Percentiles rank a stretch among this genome's conserved stretches.
Conservation (phyloP, 768 basidiomycete genomes). For the Tricholoma terreum region DNA sequence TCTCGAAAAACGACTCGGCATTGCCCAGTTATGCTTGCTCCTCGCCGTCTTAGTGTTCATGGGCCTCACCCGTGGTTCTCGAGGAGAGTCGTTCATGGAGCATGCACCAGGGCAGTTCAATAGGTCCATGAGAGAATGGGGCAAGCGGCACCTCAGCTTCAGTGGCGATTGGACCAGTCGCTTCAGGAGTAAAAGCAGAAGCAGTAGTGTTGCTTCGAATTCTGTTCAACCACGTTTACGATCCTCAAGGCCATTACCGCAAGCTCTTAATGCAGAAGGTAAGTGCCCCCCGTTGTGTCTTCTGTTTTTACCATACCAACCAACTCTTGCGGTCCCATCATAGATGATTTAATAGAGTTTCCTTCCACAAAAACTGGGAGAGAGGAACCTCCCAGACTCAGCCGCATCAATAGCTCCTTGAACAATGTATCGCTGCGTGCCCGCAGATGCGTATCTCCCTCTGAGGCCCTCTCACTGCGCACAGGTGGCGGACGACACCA, state of each 20-base stretch:
- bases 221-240: conserved; percentile 21
- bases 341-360: conserved; percentile 15
- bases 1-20: conserved; percentile 85
- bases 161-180: conserved; percentile 50
- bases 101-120: conserved; percentile 21
- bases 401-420: conserved; percentile 5
- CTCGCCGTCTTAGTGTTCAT: conserved; percentile 85
- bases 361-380: conserved; percentile 6
- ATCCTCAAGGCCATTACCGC: conserved; percentile 26
- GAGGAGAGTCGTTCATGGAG: conserved; percentile 31
- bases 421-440: conserved; percentile 5
- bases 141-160: conserved; percentile 52
- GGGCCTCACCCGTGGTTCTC: conserved; percentile 76
- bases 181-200: conserved; percentile 27
- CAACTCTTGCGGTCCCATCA: not conserved
- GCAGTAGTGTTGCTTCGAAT: conserved; percentile 8
- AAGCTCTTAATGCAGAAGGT: not conserved
- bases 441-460: conserved; percentile 16
- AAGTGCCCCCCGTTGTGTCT: conserved; percentile 4
- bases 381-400: not conserved
- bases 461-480: conserved; percentile 30
- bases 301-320: not conserved
- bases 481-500: conserved; percentile 9
- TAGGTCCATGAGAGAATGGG: conserved; percentile 49
- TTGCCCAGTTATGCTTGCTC: conserved; percentile 83